Evolutionary conservation across 768 basidiomycete species (phyloP), one percentile per base, ranked within the genome.

Genomic region (Auriscalpium vulgare): DNA sequence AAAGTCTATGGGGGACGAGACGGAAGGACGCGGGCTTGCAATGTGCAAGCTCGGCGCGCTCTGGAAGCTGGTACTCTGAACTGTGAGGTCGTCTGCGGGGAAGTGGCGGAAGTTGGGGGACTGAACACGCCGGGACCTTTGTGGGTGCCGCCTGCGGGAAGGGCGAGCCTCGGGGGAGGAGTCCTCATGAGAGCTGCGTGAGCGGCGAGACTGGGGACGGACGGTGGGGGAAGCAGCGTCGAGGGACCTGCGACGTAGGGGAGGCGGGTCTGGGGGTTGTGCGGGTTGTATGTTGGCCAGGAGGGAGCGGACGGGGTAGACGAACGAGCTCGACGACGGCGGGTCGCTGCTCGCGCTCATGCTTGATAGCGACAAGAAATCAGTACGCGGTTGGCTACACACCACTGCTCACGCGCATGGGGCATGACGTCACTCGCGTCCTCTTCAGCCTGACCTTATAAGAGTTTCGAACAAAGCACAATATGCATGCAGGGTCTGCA

Each of bases 241-340:
- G 17, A 48, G n/a, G 21, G 17, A 48, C 21, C 29, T 13, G 13
- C 47, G 29, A 5, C n/a, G n/a, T 1, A 48, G 29, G 29, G 11
- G 8, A 7, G 29, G 29, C 13, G 8, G 37, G 16, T 36, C 8
- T 16, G 16, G 10, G 29, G n/a, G 13, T 10, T 37, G n/a, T 49
- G 10, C 45, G 34, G 49, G 37, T 2, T 37, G 17, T 36, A 47
- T 47, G 17, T 57, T 66, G 43, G 58, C 63, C 10, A 72, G 61
- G 13, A 74, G 64, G 10, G 71, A 68, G 45, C 67, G 69, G 38
- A 72, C 68, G 4, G 71, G 72, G 57, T 72, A 73, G 10, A 72
- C 63, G 57, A 68, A 68, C 4, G 65, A 66, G 34, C n/a, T n/a
- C n/a, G 56, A 37, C 37, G 53, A 49, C 21, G 40, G 40, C 40